Evolutionary conservation across 805 yeast species (phyloP).

Genomic region (Nakazawaea laoshanensis): DNA sequence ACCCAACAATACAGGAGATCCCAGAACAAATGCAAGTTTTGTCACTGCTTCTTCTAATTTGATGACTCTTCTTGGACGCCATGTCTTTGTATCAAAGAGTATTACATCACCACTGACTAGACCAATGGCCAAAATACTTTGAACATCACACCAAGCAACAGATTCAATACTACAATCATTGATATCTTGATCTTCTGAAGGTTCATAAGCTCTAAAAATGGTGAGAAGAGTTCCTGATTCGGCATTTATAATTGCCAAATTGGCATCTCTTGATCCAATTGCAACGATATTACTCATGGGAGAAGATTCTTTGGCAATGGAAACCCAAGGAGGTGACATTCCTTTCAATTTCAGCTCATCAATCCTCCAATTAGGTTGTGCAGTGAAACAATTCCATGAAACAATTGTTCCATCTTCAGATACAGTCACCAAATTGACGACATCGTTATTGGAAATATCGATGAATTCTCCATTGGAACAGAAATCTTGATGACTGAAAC

Average conservation of each 20-base stretch:
- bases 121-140: constrained; percentile 75
- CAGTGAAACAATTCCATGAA: constrained; percentile 84
- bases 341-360: constrained; percentile 64
- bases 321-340: constrained; percentile 81
- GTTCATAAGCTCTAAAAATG: constrained; percentile 54
- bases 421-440: constrained; percentile 59
- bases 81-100: constrained; percentile 73
- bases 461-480: constrained; percentile 77
- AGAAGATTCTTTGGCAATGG: constrained; percentile 46
- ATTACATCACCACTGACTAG: constrained; percentile 82
- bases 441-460: constrained; percentile 46
- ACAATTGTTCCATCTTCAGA: constrained; percentile 84
- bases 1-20: constrained; percentile 48
- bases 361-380: constrained; percentile 59
- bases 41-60: constrained; percentile 79
- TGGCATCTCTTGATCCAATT: constrained; percentile 84
- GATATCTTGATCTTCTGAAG: constrained; percentile 46
- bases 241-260: constrained; percentile 67
- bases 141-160: constrained; percentile 61
- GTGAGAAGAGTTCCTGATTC: constrained; percentile 68
- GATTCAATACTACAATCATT: constrained; percentile 70
- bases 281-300: constrained; percentile 48
- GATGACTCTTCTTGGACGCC: constrained; percentile 75
- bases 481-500: constrained; percentile 73
- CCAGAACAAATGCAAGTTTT: constrained; percentile 54